Conservation (phyloP, 352 stramenopile species). For the Chrysophaeum taylorii region DNA sequence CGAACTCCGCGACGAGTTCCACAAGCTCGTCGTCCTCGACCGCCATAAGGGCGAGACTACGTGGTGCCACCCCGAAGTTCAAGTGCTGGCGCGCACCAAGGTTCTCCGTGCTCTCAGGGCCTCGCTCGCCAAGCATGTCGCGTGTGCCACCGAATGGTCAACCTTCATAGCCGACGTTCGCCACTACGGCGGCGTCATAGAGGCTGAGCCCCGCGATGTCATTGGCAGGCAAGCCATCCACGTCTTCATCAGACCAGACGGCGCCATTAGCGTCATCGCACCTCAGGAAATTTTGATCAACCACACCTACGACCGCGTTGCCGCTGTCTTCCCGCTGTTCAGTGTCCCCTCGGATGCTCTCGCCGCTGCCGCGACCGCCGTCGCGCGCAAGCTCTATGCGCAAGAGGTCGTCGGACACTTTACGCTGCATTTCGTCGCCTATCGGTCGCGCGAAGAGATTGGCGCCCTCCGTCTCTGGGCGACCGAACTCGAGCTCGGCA, state of each 20-base stretch:
- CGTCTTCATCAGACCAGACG: conserved; percentile 56
- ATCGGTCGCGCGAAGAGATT: conserved; percentile 29
- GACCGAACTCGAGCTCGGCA: conserved; percentile 52
- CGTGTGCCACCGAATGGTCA: conserved; percentile 29
- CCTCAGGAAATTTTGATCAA: conserved; percentile 50
- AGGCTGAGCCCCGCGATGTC: conserved; percentile 42
- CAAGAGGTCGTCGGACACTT: conserved; percentile 56
- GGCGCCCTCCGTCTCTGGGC: conserved; percentile 52
- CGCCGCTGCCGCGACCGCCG: conserved; percentile 39
- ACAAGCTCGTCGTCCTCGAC: not conserved
- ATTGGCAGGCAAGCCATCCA: conserved; percentile 54
- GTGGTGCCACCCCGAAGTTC: conserved; percentile 25
- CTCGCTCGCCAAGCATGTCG: not conserved
- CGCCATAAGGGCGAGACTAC: not conserved
- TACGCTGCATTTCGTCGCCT: conserved; percentile 61
- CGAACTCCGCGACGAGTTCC: not conserved
- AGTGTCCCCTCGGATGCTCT: conserved; percentile 57
- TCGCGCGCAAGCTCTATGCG: conserved; percentile 35
- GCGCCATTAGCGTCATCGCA: conserved; percentile 50
- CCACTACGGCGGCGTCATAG: conserved; percentile 59
- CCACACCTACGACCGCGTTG: conserved; percentile 28
- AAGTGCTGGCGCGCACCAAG: conserved; percentile 22
- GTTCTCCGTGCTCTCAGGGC: conserved; percentile 18
- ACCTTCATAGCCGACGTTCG: conserved; percentile 45
- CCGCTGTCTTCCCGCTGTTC: conserved; percentile 58